Percentiles rank a stretch among this genome's conserved stretches.
Evolutionary conservation across 192 early-diverging fungal genomes (phyloP).

Genomic region (Backusella macrospora): DNA sequence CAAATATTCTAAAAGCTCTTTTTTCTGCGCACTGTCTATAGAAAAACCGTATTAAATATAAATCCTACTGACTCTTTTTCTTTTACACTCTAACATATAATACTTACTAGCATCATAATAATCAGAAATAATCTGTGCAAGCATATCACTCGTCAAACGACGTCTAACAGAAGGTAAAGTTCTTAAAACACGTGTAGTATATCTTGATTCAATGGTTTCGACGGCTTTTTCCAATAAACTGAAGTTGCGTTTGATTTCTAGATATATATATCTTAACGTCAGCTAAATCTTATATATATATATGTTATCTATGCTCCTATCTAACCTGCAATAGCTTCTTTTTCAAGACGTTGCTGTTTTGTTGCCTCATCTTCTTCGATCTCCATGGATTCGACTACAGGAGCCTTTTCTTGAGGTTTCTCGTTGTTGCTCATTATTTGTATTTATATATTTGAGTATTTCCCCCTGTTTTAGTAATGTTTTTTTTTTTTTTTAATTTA

Average conservation of each 20-base stretch:
- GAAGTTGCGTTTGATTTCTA: slow-evolving; percentile 90
- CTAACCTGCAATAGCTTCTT: slow-evolving; percentile 28
- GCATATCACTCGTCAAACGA: slow-evolving; percentile 66
- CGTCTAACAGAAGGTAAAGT: slow-evolving; percentile 79
- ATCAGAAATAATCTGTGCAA: slow-evolving; percentile 62
- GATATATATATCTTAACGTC: neutral
- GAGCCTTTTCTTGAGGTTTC: slow-evolving; percentile 24
- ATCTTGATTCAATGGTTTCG: slow-evolving; percentile 82
- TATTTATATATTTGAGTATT: neutral
- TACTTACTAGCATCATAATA: slow-evolving; percentile 53
- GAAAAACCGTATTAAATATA: neutral
- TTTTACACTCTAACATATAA: neutral
- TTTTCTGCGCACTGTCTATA: slow-evolving; percentile 38
- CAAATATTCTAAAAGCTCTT: slow-evolving; percentile 36
- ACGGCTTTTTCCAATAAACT: slow-evolving; percentile 83
- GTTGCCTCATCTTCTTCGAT: slow-evolving; percentile 38
- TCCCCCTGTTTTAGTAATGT: too few species aligned
- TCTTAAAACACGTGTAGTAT: slow-evolving; percentile 86
- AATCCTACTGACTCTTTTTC: neutral
- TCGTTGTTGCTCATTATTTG: slow-evolving; percentile 27
- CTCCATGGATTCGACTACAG: slow-evolving; percentile 34
- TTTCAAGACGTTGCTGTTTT: slow-evolving; percentile 34
- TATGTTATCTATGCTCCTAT: neutral
- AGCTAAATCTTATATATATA: neutral
- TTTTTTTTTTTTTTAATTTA: too few species aligned